Evolutionary conservation across 2,329 filamentous ascomycete genomes (phyloP).

Genomic region (Paracorniculantispora psalliotae): DNA sequence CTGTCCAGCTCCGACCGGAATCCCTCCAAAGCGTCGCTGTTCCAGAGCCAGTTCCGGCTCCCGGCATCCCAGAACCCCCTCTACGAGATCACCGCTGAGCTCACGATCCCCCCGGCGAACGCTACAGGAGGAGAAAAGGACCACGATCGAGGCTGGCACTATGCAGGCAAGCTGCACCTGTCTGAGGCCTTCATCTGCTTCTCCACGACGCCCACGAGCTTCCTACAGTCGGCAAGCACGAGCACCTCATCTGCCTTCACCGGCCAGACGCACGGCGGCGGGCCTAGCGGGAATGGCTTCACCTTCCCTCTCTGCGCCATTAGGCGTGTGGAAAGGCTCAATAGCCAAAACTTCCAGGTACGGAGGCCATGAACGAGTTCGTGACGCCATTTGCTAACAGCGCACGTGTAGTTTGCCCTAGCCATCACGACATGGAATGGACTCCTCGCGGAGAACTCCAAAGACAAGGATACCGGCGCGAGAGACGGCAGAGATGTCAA

Average conservation of each 20-base stretch:
- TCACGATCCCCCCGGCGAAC: slow-evolving; percentile 76
- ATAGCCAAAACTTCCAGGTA: slow-evolving; percentile 81
- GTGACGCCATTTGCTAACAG: background rate
- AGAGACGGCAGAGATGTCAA: slow-evolving; percentile 41
- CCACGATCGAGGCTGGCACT: slow-evolving; percentile 73
- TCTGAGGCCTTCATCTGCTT: slow-evolving; percentile 96
- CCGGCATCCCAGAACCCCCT: slow-evolving; percentile 88
- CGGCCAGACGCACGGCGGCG: slow-evolving; percentile 87
- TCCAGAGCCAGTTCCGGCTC: slow-evolving; percentile 93
- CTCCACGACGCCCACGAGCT: slow-evolving; percentile 87
- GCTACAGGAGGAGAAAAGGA: slow-evolving; percentile 66
- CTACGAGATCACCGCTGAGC: slow-evolving; percentile 93
- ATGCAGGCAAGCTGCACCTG: slow-evolving; percentile 86
- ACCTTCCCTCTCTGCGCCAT: slow-evolving; percentile 90
- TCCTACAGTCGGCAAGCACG: slow-evolving; percentile 72
- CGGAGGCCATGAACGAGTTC: slow-evolving; percentile 1
- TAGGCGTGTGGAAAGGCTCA: slow-evolving; percentile 83
- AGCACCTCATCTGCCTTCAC: slow-evolving; percentile 80
- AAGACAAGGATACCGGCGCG: slow-evolving; percentile 37
- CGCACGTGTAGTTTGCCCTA: slow-evolving; percentile 65
- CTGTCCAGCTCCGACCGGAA: slow-evolving; percentile 70
- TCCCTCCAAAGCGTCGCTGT: slow-evolving; percentile 86
- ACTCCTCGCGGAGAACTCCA: slow-evolving; percentile 51
- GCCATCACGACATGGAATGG: slow-evolving; percentile 94
- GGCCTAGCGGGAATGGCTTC: slow-evolving; percentile 92